phyloP scores from a whole-genome alignment of 305 asterid species.

The Fraxinus platypoda region DNA sequence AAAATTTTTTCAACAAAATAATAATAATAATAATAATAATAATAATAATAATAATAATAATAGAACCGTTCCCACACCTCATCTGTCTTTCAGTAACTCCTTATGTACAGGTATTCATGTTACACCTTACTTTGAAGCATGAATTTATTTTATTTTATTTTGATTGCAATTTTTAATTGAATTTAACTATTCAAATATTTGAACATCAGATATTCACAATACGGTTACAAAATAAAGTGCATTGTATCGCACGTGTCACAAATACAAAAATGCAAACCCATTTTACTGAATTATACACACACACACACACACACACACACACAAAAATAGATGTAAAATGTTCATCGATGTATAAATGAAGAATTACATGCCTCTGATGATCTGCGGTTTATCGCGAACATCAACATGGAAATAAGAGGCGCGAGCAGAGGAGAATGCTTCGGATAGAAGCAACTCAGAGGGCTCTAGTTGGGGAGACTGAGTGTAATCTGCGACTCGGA shows the following conservation, averaged over 20 bases:
- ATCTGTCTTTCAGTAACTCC: not conserved
- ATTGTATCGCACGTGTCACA: not conserved
- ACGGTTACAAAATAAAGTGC: not conserved
- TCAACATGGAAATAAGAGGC: conserved; percentile 70
- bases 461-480: conserved; percentile 47
- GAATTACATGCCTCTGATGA: conserved; percentile 46
- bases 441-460: conserved; percentile 52
- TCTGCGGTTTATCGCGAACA: conserved; percentile 51
- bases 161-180: not conserved
- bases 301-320: too few species aligned
- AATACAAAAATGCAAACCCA: not conserved
- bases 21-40: too few species aligned
- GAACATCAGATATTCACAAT: not conserved
- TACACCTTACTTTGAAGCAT: not conserved
- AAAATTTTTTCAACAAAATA: too few species aligned
- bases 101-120: not conserved
- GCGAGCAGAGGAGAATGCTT: conserved; percentile 63
- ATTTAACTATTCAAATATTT: not conserved
- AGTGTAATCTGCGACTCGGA: conserved; percentile 71
- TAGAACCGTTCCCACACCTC: not conserved
- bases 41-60: too few species aligned
- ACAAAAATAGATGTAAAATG: not conserved
- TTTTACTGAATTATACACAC: not conserved
- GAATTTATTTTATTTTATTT: not conserved
- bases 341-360: not conserved